Conservation (phyloP, 352 stramenopile species). For the Aphanomyces invadans region DNA sequence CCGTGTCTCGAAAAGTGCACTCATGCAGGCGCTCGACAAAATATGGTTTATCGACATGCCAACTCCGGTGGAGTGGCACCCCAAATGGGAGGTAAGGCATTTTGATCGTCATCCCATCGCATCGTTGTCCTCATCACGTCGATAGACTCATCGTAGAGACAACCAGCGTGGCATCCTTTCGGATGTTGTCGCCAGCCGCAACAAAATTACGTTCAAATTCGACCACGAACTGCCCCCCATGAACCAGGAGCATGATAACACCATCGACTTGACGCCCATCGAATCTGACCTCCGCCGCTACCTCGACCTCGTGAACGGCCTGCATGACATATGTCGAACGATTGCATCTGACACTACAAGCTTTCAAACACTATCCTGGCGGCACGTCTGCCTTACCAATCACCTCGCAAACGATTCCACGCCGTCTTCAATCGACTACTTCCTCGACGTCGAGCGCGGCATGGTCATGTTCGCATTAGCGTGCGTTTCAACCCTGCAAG, state of each 20-base stretch:
- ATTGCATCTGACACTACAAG: not conserved
- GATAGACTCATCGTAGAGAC: not conserved
- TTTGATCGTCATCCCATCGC: not conserved
- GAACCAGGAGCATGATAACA: not conserved
- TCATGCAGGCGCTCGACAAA: not conserved
- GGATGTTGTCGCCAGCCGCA: not conserved
- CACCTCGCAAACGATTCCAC: not conserved
- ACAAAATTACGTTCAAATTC: not conserved
- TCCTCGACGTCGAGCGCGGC: not conserved
- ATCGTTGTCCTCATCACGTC: not conserved
- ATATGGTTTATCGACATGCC: conserved; percentile 17
- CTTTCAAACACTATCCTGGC: conserved; percentile 2
- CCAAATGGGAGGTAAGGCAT: not conserved
- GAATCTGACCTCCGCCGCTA: not conserved
- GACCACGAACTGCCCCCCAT: not conserved
- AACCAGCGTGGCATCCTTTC: not conserved
- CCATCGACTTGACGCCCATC: not conserved
- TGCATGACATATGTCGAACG: not conserved
- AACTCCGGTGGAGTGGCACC: not conserved
- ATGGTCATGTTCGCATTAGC: conserved; percentile 4
- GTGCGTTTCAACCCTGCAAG: not conserved
- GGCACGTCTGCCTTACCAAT: not conserved
- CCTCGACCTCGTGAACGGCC: not conserved
- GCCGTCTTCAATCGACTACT: not conserved
- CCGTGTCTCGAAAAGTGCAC: too few relatives aligned